phyloP scores from a whole-genome alignment of 139 green algal genomes.

The Picochlorum sp. region DNA sequence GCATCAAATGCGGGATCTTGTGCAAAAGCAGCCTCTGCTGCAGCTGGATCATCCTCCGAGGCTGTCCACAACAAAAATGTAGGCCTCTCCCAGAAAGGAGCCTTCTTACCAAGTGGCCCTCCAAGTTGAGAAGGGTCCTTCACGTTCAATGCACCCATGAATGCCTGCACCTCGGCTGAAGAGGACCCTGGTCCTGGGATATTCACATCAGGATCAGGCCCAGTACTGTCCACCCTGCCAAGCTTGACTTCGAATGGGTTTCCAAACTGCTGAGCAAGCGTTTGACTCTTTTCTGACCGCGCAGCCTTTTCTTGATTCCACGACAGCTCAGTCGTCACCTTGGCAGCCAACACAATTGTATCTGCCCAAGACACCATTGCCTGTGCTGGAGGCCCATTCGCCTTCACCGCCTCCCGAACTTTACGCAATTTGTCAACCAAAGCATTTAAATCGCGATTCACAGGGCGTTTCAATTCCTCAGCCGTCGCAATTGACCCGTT shows the following conservation, averaged over 20 bases:
- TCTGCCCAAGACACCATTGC: slow-evolving; percentile 63
- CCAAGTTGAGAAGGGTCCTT: slow-evolving; percentile 7
- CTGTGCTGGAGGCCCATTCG: slow-evolving; percentile 19
- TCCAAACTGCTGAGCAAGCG: not conserved
- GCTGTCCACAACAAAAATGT: slow-evolving; percentile 48
- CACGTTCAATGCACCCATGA: slow-evolving; percentile 31
- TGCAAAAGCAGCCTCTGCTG: slow-evolving; percentile 16
- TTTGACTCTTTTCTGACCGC: not conserved
- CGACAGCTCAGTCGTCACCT: slow-evolving; percentile 18
- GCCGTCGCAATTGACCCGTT: slow-evolving; percentile 63
- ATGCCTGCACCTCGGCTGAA: slow-evolving; percentile 33
- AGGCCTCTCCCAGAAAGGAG: slow-evolving; percentile 58
- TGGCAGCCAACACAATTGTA: slow-evolving; percentile 34
- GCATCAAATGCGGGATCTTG: slow-evolving; percentile 23
- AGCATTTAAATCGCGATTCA: slow-evolving; percentile 56
- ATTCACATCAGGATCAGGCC: slow-evolving; percentile 18
- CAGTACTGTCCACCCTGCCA: slow-evolving; percentile 48
- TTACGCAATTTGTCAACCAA: slow-evolving; percentile 43
- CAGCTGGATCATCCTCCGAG: slow-evolving; percentile 14
- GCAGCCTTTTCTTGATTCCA: not conserved
- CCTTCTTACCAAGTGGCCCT: slow-evolving; percentile 48
- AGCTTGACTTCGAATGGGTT: slow-evolving; percentile 25
- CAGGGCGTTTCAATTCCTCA: slow-evolving; percentile 58
- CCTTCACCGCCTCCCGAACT: slow-evolving; percentile 59
- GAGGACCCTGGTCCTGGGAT: slow-evolving; percentile 30